phyloP scores from a whole-genome alignment of 2,329 filamentous ascomycete species.

The Lachnellula subtilissima region DNA sequence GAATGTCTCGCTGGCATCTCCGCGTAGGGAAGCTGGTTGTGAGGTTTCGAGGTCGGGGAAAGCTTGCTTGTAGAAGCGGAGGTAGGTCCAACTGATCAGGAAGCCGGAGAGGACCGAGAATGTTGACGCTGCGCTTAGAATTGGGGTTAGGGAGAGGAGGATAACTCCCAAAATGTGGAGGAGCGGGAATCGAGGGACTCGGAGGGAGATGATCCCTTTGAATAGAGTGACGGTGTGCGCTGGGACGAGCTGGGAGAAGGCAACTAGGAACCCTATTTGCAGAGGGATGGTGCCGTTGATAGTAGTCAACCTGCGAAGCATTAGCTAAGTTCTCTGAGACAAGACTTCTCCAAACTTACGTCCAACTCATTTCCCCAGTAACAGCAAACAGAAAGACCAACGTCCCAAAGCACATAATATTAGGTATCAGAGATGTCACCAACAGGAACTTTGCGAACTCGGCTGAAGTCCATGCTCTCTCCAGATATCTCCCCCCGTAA shows the following conservation, averaged over 20 bases:
- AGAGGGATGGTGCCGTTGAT: constrained; percentile 86
- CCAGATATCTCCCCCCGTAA: constrained; percentile 90
- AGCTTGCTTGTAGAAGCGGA: constrained; percentile 85
- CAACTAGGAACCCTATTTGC: constrained; percentile 90
- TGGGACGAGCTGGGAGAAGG: constrained; percentile 95
- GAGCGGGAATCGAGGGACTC: constrained; percentile 69
- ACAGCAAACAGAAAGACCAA: constrained; percentile 71
- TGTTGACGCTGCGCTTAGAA: constrained; percentile 65
- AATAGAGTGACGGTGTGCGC: constrained; percentile 96
- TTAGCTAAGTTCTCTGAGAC: constrained; percentile 27
- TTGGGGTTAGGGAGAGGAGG: constrained; percentile 56
- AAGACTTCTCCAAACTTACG: constrained; percentile 48
- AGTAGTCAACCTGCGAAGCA: constrained; percentile 58
- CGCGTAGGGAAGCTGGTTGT: constrained; percentile 62
- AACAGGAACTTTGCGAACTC: constrained; percentile 90
- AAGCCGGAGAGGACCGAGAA: constrained; percentile 79
- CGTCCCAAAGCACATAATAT: constrained; percentile 66
- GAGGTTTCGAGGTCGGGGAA: constrained; percentile 63
- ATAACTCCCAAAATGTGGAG: constrained; percentile 71
- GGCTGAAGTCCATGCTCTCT: constrained; percentile 88
- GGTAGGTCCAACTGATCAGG: constrained; percentile 86
- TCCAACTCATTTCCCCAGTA: constrained; percentile 61
- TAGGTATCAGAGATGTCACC: constrained; percentile 73
- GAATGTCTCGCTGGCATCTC: constrained; percentile 94
- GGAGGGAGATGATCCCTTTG: constrained; percentile 80